These are phyloP conservation scores for Heritiera littoralis DNA, from an alignment of 345 rosid species.

Conservation along the genomic window DNA sequence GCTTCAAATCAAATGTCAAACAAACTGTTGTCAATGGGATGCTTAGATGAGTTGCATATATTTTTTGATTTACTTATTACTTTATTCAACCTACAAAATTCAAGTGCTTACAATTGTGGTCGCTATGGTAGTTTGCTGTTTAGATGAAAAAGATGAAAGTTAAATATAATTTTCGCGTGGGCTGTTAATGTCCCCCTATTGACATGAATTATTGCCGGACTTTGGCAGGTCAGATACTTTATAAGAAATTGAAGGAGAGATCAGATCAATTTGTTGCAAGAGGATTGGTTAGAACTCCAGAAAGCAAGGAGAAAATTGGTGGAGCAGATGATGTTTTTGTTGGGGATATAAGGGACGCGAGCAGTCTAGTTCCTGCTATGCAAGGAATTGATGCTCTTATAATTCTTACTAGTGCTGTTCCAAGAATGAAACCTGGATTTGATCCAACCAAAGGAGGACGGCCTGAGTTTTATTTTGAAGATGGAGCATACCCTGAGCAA, in stretches of 20 bases:
- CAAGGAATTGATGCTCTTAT: conserved; percentile 76
- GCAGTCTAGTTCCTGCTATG: conserved; percentile 58
- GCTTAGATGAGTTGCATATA: background rate
- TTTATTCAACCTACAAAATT: background rate
- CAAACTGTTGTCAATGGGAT: background rate
- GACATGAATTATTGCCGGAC: conserved; percentile 5
- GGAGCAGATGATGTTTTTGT: conserved; percentile 72
- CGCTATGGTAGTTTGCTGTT: background rate
- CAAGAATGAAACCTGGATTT: conserved; percentile 79
- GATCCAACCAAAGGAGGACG: conserved; percentile 84
- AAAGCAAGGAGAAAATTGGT: conserved; percentile 82
- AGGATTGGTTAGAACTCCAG: conserved; percentile 83
- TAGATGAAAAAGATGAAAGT: background rate
- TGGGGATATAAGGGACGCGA: conserved; percentile 70
- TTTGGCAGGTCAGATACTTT: conserved; percentile 76
- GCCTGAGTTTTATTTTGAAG: conserved; percentile 93
- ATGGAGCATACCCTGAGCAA: conserved; percentile 93
- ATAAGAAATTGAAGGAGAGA: conserved; percentile 82
- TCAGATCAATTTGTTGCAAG: conserved; percentile 63
- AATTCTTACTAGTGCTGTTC: conserved; percentile 91
- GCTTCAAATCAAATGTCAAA: background rate
- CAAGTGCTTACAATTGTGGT: background rate
- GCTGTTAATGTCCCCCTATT: background rate
- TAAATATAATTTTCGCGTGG: background rate
- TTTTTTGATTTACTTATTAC: background rate